Evolutionary conservation across 306 rosid genomes (phyloP).

Genomic region (Begonia loranthoides): DNA sequence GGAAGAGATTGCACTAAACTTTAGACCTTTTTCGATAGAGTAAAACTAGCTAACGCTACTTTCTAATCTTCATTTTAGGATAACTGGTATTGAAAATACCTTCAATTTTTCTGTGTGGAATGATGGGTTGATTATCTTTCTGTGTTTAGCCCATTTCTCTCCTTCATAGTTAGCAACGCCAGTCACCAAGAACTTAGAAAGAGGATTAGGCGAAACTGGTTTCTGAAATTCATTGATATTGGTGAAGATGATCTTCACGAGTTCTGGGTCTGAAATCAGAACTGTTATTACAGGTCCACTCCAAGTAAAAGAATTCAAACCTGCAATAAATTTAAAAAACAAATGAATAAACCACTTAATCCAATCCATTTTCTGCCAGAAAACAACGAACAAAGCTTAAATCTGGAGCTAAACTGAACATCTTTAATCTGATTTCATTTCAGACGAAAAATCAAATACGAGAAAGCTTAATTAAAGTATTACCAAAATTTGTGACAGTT

Average conservation of each 20-base stretch:
- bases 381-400: neutral
- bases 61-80: too few species aligned
- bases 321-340: conserved; percentile 1
- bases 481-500: conserved; percentile 7
- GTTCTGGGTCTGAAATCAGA: conserved; percentile 13
- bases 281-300: conserved; percentile 13
- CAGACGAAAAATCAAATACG: too few species aligned
- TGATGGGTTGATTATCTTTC: conserved; percentile 9
- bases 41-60: too few species aligned
- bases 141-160: conserved; percentile 5
- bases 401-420: too few species aligned
- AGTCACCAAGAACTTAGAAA: neutral
- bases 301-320: conserved; percentile 22
- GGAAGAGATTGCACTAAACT: too few species aligned
- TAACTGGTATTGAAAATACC: neutral
- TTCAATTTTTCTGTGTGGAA: conserved; percentile 4
- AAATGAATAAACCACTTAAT: too few species aligned
- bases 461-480: too few species aligned
- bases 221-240: conserved; percentile 4
- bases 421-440: too few species aligned
- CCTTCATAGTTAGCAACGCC: neutral
- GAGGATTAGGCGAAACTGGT: neutral
- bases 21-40: too few species aligned
- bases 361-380: neutral
- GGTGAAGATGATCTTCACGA: conserved; percentile 18